These are phyloP conservation scores for Kappamyces sp. DNA, from an alignment of 192 early-diverging fungal species.

Conservation along the genomic window DNA sequence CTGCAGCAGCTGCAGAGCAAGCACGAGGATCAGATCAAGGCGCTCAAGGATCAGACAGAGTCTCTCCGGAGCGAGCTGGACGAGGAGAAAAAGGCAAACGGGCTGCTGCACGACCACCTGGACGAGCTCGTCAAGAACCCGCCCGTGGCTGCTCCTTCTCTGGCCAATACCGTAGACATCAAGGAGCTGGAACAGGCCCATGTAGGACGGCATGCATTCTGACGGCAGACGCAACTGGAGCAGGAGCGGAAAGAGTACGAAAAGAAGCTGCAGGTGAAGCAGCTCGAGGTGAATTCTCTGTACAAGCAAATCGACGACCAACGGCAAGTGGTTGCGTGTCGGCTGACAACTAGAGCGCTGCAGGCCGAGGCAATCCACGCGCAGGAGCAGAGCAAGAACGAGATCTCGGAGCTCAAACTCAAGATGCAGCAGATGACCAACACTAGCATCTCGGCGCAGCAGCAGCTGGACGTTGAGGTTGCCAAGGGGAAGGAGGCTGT, in stretches of 20 bases:
- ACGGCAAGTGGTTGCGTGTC: conserved; percentile 1
- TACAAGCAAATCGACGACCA: conserved; percentile 7
- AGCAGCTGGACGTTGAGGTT: not conserved
- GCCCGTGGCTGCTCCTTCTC: not conserved
- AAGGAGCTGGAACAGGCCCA: conserved; percentile 1
- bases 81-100: not conserved
- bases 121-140: not conserved
- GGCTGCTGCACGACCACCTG: not conserved
- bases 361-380: not conserved
- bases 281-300: conserved; percentile 7
- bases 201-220: not conserved
- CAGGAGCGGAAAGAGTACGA: conserved; percentile 1
- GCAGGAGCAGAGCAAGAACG: conserved; percentile 7
- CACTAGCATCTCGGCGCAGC: not conserved
- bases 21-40: not conserved
- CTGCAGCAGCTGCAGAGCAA: not conserved
- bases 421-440: conserved; percentile 3
- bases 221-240: conserved; percentile 4
- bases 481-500: not conserved
- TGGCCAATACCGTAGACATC: not conserved
- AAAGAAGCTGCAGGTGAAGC: conserved; percentile 2
- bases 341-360: not conserved
- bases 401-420: not conserved
- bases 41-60: conserved; percentile 2
- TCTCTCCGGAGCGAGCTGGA: not conserved